These are phyloP conservation scores for Fusarium sp. DNA, from an alignment of 2,329 filamentous ascomycete species.

Conservation along the genomic window DNA sequence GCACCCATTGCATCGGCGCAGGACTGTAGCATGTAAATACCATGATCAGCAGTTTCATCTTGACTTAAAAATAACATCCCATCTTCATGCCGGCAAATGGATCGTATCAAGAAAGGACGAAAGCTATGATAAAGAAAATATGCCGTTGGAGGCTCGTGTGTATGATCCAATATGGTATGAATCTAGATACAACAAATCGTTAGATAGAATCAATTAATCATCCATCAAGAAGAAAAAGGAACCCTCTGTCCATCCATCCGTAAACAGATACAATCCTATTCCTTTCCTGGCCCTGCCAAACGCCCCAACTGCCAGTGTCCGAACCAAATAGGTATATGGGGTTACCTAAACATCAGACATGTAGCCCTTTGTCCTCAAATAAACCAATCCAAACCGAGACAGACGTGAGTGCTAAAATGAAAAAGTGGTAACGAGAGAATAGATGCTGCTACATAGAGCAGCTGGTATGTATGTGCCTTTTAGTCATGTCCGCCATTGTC, in stretches of 20 bases:
- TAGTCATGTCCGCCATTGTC: slow-evolving; percentile 31
- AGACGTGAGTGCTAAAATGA: slow-evolving; percentile 34
- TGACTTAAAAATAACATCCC: slow-evolving; percentile 10
- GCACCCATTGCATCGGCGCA: slow-evolving; percentile 7
- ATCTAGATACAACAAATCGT: slow-evolving; percentile 48
- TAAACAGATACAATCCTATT: slow-evolving; percentile 17
- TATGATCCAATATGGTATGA: slow-evolving; percentile 33
- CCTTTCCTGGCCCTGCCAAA: slow-evolving; percentile 41
- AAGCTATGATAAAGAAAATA: slow-evolving; percentile 31
- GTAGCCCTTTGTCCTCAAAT: slow-evolving; percentile 21
- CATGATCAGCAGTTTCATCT: slow-evolving; percentile 22
- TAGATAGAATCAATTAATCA: slow-evolving; percentile 36
- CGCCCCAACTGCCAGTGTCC: slow-evolving; percentile 34
- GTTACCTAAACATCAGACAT: slow-evolving; percentile 28
- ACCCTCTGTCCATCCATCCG: slow-evolving; percentile 37
- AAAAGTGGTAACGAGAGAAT: slow-evolving; percentile 28
- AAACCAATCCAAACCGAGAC: slow-evolving; percentile 18
- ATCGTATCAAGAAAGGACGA: neutral
- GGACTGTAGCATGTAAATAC: neutral
- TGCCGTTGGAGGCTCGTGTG: slow-evolving; percentile 42
- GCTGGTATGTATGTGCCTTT: slow-evolving; percentile 26
- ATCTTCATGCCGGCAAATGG: neutral
- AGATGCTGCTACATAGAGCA: slow-evolving; percentile 27
- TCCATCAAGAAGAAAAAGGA: slow-evolving; percentile 32
- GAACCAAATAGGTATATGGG: slow-evolving; percentile 19